Percentiles rank a stretch among this genome's conserved stretches.
phyloP scores from a whole-genome alignment of 225 moss, liverwort and hornwort species.

The Asterella californica region DNA sequence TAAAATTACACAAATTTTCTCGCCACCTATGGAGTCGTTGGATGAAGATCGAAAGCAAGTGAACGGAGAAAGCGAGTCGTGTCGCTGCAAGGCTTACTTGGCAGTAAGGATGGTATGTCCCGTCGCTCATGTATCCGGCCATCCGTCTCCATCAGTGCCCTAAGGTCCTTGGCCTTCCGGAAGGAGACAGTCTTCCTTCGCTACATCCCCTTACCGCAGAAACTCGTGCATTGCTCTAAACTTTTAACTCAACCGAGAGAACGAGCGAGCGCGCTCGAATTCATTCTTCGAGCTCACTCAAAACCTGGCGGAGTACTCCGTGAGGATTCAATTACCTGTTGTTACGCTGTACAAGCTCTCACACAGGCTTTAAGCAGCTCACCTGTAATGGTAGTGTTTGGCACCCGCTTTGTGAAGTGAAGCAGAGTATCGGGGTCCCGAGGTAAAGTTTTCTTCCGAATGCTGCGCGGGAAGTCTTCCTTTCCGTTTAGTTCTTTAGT shows the following conservation, averaged over 20 bases:
- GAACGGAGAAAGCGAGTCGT: background rate
- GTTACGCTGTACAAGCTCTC: background rate
- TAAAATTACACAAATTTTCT: too few species aligned
- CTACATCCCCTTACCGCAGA: background rate
- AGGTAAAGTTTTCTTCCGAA: background rate
- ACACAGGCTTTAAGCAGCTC: background rate
- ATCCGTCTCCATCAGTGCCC: slow-evolving; percentile 10
- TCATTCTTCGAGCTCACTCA: background rate
- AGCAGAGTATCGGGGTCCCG: background rate
- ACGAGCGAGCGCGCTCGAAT: background rate
- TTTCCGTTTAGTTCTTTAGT: background rate
- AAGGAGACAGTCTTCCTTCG: background rate
- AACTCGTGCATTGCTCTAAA: background rate
- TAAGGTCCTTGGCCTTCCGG: background rate
- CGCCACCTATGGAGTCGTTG: background rate
- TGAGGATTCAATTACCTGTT: background rate
- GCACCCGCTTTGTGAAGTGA: background rate
- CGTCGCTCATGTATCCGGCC: background rate
- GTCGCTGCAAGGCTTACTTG: background rate
- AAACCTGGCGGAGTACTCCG: background rate
- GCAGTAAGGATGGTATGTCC: background rate
- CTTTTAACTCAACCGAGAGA: background rate
- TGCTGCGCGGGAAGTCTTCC: slow-evolving; percentile 9
- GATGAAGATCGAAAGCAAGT: background rate
- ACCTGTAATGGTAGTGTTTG: background rate